These are phyloP conservation scores for Novymonas esmeraldas DNA, from an alignment of 208 protist genomes.

Conservation along the genomic window DNA sequence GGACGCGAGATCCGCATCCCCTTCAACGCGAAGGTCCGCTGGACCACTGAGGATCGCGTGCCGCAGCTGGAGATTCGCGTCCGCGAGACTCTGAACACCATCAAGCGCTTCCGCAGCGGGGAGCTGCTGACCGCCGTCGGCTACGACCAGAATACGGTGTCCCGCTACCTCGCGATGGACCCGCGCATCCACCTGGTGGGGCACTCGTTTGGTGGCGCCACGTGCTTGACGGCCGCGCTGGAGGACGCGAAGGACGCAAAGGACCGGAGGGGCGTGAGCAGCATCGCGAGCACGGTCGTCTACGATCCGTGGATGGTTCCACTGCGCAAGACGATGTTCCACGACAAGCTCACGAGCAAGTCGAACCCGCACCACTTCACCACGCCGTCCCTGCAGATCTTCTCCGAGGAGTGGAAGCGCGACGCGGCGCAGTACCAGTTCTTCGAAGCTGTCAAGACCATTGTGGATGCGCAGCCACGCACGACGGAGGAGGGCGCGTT, in stretches of 20 bases:
- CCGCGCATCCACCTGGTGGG: slow-evolving; percentile 53
- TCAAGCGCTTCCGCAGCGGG: slow-evolving; percentile 35
- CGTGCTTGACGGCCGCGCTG: slow-evolving; percentile 52
- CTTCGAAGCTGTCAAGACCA: slow-evolving; percentile 29
- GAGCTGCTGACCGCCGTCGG: slow-evolving; percentile 46
- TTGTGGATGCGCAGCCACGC: slow-evolving; percentile 36
- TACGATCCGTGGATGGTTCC: slow-evolving; percentile 79
- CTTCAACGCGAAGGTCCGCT: slow-evolving; percentile 37
- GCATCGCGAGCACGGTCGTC: slow-evolving; percentile 33
- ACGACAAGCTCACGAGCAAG: slow-evolving; percentile 30
- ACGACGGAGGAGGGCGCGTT: slow-evolving; percentile 24
- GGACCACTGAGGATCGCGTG: slow-evolving; percentile 47
- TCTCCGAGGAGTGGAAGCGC: slow-evolving; percentile 63
- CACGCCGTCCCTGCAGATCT: slow-evolving; percentile 63
- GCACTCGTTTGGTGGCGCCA: slow-evolving; percentile 87
- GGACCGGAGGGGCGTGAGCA: slow-evolving; percentile 9
- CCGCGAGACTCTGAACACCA: slow-evolving; percentile 42
- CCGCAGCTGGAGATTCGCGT: slow-evolving; percentile 62
- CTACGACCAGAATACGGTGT: slow-evolving; percentile 34
- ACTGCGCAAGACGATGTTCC: slow-evolving; percentile 50
- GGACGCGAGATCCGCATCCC: slow-evolving; percentile 25
- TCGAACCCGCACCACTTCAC: slow-evolving; percentile 33
- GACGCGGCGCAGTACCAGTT: slow-evolving; percentile 45
- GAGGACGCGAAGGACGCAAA: slow-evolving; percentile 28
- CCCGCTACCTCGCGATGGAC: slow-evolving; percentile 23